Conservation (phyloP, 306 rosid species). For the Dryas alaskensis region DNA sequence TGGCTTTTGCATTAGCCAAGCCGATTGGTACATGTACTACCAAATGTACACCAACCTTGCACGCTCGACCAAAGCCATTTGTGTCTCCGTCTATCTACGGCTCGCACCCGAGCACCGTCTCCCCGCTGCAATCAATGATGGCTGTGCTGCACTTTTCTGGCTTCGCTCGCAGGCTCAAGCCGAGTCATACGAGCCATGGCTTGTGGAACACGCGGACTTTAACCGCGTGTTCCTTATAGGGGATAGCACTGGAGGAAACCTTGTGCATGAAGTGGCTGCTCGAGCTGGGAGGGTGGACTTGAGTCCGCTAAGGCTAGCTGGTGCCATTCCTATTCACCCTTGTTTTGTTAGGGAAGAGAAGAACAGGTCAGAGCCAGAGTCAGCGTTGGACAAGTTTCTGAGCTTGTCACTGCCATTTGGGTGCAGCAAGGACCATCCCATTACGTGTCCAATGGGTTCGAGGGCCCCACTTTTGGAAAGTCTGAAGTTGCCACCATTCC, state of each 20-base stretch:
- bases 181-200: slow-evolving; percentile 33
- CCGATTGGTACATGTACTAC: slow-evolving; percentile 68
- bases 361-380: slow-evolving; percentile 62
- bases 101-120: slow-evolving; percentile 69
- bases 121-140: slow-evolving; percentile 53
- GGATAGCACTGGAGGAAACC: slow-evolving; percentile 67
- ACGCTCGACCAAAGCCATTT: slow-evolving; percentile 31
- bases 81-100: slow-evolving; percentile 49
- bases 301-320: slow-evolving; percentile 41
- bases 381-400: slow-evolving; percentile 65
- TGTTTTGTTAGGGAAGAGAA: slow-evolving; percentile 41
- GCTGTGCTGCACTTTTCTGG: slow-evolving; percentile 48
- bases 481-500: slow-evolving; percentile 47
- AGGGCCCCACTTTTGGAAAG: slow-evolving; percentile 36
- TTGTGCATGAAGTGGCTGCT: slow-evolving; percentile 53
- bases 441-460: slow-evolving; percentile 69
- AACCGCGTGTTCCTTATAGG: slow-evolving; percentile 63
- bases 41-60: slow-evolving; percentile 34
- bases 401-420: slow-evolving; percentile 45
- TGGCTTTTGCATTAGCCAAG: slow-evolving; percentile 69
- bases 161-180: slow-evolving; percentile 41
- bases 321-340: slow-evolving; percentile 60
- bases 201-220: slow-evolving; percentile 39
- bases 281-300: slow-evolving; percentile 35
- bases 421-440: slow-evolving; percentile 57